Conservation (phyloP, 1,284 basidiomycete genomes). For the Stygiomarasmius scandens region DNA sequence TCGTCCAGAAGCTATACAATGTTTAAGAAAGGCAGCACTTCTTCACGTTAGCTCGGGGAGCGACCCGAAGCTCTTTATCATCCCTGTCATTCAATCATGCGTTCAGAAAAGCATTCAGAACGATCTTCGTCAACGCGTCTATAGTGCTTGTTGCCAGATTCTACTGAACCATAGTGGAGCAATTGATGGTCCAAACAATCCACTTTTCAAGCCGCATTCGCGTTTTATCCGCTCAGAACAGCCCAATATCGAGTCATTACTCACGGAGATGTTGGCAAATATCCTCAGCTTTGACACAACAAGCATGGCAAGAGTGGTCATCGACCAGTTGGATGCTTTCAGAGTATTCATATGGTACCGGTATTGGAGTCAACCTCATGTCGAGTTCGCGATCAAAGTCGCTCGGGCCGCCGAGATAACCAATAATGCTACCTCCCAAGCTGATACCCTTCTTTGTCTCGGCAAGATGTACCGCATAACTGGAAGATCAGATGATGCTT, state of each 20-base stretch:
- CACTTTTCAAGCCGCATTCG: background rate
- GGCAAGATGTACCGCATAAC: slow-evolving; percentile 1
- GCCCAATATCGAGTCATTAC: background rate
- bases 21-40: slow-evolving; percentile 16
- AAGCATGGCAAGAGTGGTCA: background rate
- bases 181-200: background rate
- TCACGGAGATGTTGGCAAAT: background rate
- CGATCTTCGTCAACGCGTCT: slow-evolving; percentile 13
- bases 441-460: slow-evolving; percentile 3
- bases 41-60: slow-evolving; percentile 14
- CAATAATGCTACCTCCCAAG: slow-evolving; percentile 1
- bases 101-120: slow-evolving; percentile 19
- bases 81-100: slow-evolving; percentile 25
- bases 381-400: background rate
- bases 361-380: slow-evolving; percentile 6
- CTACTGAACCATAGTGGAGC: background rate
- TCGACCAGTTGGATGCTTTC: background rate
- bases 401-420: slow-evolving; percentile 1
- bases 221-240: background rate
- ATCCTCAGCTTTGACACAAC: background rate
- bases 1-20: slow-evolving; percentile 12
- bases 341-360: slow-evolving; percentile 6
- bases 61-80: slow-evolving; percentile 19
- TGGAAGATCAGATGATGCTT: background rate
- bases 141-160: slow-evolving; percentile 14